Percentiles rank a stretch among this genome's conserved stretches.
Conservation (phyloP, 2,329 filamentous ascomycete genomes). For the Xylariaceae sp. region DNA sequence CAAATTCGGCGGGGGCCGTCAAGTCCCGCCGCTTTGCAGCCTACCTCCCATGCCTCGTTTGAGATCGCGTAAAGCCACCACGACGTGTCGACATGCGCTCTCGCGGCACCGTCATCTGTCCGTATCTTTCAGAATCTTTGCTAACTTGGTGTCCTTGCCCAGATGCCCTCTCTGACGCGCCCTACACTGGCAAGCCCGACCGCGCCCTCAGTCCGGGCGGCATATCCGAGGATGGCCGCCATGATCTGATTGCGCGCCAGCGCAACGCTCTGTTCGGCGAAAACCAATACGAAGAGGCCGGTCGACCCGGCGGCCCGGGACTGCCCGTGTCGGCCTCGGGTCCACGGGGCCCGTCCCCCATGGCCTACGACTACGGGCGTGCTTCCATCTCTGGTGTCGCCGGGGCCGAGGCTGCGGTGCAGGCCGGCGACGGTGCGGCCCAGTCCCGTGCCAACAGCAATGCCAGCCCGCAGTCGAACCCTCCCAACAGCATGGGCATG, state of each 20-base stretch:
- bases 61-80: slow-evolving; percentile 21
- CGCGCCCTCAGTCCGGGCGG: slow-evolving; percentile 73
- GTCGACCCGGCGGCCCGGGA: slow-evolving; percentile 59
- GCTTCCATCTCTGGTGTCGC: slow-evolving; percentile 31
- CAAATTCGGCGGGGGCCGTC: slow-evolving; percentile 21
- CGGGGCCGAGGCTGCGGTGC: slow-evolving; percentile 33
- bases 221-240: slow-evolving; percentile 93
- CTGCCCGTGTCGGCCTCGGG: slow-evolving; percentile 55
- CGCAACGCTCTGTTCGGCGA: slow-evolving; percentile 90
- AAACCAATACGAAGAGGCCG: slow-evolving; percentile 60
- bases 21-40: slow-evolving; percentile 19
- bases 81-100: slow-evolving; percentile 15
- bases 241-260: slow-evolving; percentile 91
- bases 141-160: slow-evolving; percentile 31
- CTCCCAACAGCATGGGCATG: slow-evolving; percentile 48
- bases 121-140: too few species aligned
- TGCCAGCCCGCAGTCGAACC: slow-evolving; percentile 69
- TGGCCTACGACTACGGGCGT: slow-evolving; percentile 61
- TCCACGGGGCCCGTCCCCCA: slow-evolving; percentile 69
- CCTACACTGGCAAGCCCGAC: slow-evolving; percentile 63
- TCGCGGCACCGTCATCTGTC: slow-evolving; percentile 14
- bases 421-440: slow-evolving; percentile 38
- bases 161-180: slow-evolving; percentile 45
- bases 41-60: slow-evolving; percentile 21
- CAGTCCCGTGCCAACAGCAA: slow-evolving; percentile 75